Conservation (phyloP, 2,329 filamentous ascomycete genomes). For the Penicillium italicum region DNA sequence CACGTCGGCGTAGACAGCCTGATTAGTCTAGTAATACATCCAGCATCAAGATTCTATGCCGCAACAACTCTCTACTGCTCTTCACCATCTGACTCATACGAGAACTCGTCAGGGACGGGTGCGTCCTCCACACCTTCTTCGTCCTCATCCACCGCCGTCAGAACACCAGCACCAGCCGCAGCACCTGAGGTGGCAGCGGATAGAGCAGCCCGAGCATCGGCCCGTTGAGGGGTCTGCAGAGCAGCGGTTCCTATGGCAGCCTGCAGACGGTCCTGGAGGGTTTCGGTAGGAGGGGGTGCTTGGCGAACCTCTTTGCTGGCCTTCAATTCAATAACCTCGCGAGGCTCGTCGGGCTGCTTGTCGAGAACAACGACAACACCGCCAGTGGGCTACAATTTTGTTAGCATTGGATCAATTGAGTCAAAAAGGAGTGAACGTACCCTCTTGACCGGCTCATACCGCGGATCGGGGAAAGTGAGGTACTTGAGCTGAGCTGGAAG, state of each 20-base stretch:
- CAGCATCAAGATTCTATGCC: conserved; percentile 20
- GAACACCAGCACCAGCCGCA: conserved; percentile 70
- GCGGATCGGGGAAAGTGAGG: conserved; percentile 83
- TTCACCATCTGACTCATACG: conserved; percentile 45
- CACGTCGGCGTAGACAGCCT: conserved; percentile 26
- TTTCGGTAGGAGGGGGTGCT: conserved; percentile 42
- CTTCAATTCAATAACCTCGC: conserved; percentile 83
- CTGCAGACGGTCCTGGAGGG: conserved; percentile 43
- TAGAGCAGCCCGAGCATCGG: conserved; percentile 22
- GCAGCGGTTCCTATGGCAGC: conserved; percentile 36
- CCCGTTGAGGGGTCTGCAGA: conserved; percentile 34
- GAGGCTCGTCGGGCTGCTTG: conserved; percentile 71
- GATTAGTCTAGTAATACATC: conserved; percentile 41
- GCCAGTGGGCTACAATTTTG: conserved; percentile 68
- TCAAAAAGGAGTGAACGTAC: conserved; percentile 48
- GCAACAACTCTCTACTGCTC: conserved; percentile 25
- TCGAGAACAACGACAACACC: conserved; percentile 90
- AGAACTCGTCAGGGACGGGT: conserved; percentile 46
- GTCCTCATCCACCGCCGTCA: conserved; percentile 80
- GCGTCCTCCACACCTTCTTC: conserved; percentile 49
- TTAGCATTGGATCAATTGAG: conserved; percentile 40
- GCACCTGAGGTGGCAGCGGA: conserved; percentile 46
- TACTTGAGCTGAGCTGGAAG: conserved; percentile 91
- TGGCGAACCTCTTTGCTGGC: conserved; percentile 65
- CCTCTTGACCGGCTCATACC: conserved; percentile 92